phyloP scores from a whole-genome alignment of 1,139 yeast species.

The Pichia sorboxylosa region DNA sequence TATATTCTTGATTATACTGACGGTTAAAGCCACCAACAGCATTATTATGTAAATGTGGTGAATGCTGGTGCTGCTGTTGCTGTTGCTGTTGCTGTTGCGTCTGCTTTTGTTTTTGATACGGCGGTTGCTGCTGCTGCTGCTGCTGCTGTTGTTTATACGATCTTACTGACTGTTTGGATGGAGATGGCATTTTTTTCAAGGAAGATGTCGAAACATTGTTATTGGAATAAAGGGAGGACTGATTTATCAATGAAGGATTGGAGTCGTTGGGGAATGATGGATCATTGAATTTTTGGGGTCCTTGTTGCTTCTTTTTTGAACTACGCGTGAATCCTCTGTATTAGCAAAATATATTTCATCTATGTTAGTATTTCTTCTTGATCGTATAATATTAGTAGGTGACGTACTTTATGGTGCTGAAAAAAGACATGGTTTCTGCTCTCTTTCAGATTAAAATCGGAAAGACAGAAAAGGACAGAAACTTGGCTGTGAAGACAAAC shows the following conservation, averaged over 20 bases:
- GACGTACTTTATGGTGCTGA: conserved; percentile 33
- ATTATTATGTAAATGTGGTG: conserved; percentile 28
- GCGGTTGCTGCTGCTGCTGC: conserved; percentile 26
- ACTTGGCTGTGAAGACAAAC: too few species aligned
- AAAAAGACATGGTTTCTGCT: conserved; percentile 32
- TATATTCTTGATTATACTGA: conserved; percentile 28
- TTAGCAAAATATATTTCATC: too few species aligned
- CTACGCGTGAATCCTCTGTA: conserved; percentile 54
- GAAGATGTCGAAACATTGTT: conserved; percentile 28
- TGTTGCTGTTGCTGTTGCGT: too few species aligned
- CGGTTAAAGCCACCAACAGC: too few species aligned
- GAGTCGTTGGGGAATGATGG: conserved; percentile 20
- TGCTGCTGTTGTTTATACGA: conserved; percentile 19
- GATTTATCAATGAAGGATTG: conserved; percentile 14
- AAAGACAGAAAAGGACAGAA: too few species aligned
- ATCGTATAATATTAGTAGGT: neutral
- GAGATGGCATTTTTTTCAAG: conserved; percentile 24
- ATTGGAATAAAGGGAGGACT: conserved; percentile 19
- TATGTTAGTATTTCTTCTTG: too few species aligned
- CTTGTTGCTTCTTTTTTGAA: conserved; percentile 36
- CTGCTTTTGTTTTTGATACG: too few species aligned
- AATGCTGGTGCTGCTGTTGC: conserved; percentile 25
- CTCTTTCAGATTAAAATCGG: too few species aligned
- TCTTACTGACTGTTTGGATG: conserved; percentile 23
- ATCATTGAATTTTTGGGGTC: conserved; percentile 16